A percentile compares a stretch with the other conserved stretches of the same genome.
These are phyloP conservation scores for Acmispon strigosus DNA, from an alignment of 306 rosid genomes.

Conservation along the genomic window DNA sequence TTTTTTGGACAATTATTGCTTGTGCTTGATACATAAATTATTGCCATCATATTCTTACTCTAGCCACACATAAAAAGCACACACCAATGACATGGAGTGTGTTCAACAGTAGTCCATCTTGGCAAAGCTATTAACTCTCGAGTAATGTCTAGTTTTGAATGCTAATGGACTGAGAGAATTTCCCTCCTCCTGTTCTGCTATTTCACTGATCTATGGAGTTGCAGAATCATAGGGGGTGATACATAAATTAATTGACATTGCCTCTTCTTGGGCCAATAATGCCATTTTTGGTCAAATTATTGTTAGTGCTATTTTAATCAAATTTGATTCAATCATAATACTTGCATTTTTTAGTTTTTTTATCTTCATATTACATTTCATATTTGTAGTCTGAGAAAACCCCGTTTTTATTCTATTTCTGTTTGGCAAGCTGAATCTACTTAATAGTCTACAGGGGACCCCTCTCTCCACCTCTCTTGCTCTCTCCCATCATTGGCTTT, in stretches of 20 bases:
- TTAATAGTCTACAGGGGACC: too few species aligned
- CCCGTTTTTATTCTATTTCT: too few species aligned
- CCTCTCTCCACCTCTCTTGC: not conserved
- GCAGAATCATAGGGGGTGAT: slow-evolving; percentile 34
- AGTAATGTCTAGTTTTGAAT: slow-evolving; percentile 52
- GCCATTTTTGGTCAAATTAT: too few species aligned
- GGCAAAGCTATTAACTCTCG: slow-evolving; percentile 30
- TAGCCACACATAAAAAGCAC: too few species aligned
- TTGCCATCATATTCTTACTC: not conserved
- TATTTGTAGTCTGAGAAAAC: too few species aligned
- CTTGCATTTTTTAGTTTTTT: not conserved
- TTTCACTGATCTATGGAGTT: slow-evolving; percentile 17
- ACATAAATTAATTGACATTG: not conserved
- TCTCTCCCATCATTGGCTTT: not conserved
- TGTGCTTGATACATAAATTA: slow-evolving; percentile 23
- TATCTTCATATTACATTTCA: too few species aligned
- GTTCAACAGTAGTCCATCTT: not conserved
- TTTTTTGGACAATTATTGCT: too few species aligned
- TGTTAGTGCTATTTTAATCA: too few species aligned
- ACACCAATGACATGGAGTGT: too few species aligned
- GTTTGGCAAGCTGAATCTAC: too few species aligned
- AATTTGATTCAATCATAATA: not conserved
- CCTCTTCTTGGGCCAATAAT: not conserved
- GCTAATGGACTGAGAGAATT: slow-evolving; percentile 44
- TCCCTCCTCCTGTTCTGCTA: slow-evolving; percentile 40